These are phyloP conservation scores for Xylaria polymorpha DNA, from an alignment of 2,329 filamentous ascomycete species.

Conservation along the genomic window DNA sequence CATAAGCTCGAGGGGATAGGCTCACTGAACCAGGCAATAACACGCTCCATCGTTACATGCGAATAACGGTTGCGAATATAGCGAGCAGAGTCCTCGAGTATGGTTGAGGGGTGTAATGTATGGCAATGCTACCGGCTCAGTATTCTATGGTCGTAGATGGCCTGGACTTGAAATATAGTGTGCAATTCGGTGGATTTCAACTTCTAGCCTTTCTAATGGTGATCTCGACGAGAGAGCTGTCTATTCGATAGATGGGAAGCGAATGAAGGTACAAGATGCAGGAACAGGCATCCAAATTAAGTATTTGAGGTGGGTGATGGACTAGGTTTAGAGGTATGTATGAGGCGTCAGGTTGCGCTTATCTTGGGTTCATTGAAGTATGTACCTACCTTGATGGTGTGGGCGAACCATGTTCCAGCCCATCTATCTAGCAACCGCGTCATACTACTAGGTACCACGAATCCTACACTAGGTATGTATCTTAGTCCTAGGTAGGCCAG, in stretches of 20 bases:
- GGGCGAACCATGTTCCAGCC: slow-evolving; percentile 8
- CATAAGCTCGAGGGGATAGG: slow-evolving; percentile 43
- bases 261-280: slow-evolving; percentile 14
- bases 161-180: neutral
- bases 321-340: neutral
- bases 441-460: slow-evolving; percentile 9
- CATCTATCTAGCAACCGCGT: slow-evolving; percentile 12
- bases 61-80: slow-evolving; percentile 25
- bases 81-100: neutral
- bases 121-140: slow-evolving; percentile 3
- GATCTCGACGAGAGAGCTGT: neutral
- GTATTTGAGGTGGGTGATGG: neutral
- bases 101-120: neutral
- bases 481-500: neutral
- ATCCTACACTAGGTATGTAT: neutral
- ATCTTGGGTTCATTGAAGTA: neutral
- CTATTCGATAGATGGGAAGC: neutral
- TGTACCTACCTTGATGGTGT: neutral
- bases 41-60: slow-evolving; percentile 40
- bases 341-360: neutral
- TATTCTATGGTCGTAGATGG: neutral
- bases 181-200: neutral
- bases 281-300: neutral
- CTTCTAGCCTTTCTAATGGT: no score
- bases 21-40: slow-evolving; percentile 43